These are phyloP conservation scores for Sporisorium sorghi DNA, from an alignment of 1,284 basidiomycete species.

Conservation along the genomic window DNA sequence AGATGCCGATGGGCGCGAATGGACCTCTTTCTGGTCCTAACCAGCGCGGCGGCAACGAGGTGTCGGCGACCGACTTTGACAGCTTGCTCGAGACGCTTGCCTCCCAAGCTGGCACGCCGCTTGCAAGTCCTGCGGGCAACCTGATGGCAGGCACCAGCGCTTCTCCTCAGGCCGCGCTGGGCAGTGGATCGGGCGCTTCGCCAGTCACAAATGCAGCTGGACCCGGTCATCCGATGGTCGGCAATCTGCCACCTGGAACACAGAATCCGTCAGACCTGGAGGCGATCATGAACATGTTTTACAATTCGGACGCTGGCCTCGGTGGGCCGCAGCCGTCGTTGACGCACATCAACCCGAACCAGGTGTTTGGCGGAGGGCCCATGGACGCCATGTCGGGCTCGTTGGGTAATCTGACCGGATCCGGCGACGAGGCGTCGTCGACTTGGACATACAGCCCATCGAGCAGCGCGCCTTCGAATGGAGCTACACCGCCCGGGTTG, in stretches of 20 bases:
- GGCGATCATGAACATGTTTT: constrained; percentile 65
- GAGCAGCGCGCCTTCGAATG: constrained; percentile 52
- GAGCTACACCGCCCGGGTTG: constrained; percentile 43
- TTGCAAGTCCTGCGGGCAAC: constrained; percentile 28
- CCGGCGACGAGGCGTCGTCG: constrained; percentile 57
- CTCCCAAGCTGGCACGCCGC: constrained; percentile 44
- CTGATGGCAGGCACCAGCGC: constrained; percentile 26
- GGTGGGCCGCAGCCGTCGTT: constrained; percentile 47
- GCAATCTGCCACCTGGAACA: constrained; percentile 15
- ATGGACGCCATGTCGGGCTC: constrained; percentile 33
- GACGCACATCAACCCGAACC: constrained; percentile 65
- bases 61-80: constrained; percentile 39
- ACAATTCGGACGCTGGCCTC: constrained; percentile 57
- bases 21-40: not conserved
- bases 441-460: constrained; percentile 61
- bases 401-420: constrained; percentile 38
- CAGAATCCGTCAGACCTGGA: constrained; percentile 51
- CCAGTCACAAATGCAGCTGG: constrained; percentile 17
- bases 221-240: not conserved
- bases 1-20: constrained; percentile 16
- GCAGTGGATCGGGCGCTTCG: constrained; percentile 42
- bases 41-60: constrained; percentile 14
- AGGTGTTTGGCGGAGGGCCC: constrained; percentile 51
- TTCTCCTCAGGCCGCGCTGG: constrained; percentile 37
- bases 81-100: constrained; percentile 47